These are phyloP conservation scores for Colletotrichum gigasporum DNA, from an alignment of 2,329 filamentous ascomycete genomes.

Conservation along the genomic window DNA sequence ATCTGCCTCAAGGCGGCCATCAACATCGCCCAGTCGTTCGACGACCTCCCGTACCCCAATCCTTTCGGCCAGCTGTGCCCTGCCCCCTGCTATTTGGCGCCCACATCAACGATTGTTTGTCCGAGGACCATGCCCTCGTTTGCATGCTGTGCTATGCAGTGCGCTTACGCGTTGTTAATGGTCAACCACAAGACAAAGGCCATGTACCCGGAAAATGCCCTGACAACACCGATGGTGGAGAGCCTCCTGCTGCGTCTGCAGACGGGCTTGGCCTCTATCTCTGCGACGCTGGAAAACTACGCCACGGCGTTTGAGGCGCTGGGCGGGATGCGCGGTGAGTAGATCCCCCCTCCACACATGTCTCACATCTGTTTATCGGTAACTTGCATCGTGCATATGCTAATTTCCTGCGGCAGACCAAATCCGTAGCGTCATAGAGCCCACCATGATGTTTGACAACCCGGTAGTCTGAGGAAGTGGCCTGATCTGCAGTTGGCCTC, in stretches of 20 bases:
- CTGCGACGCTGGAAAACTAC: constrained; percentile 53
- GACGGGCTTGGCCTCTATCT: constrained; percentile 51
- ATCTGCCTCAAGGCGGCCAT: constrained; percentile 59
- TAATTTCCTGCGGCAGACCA: constrained; percentile 35
- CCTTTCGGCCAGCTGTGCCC: constrained; percentile 46
- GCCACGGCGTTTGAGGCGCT: constrained; percentile 54
- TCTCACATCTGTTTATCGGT: background rate
- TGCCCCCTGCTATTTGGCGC: constrained; percentile 45
- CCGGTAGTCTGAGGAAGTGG: constrained; percentile 10
- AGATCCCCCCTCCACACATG: background rate
- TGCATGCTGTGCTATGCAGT: constrained; percentile 57
- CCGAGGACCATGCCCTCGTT: constrained; percentile 57
- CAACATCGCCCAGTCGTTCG: constrained; percentile 56
- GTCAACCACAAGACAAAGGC: constrained; percentile 51
- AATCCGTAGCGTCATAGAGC: constrained; percentile 36
- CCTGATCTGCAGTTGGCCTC: constrained; percentile 8
- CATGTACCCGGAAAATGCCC: constrained; percentile 41
- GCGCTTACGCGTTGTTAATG: constrained; percentile 54
- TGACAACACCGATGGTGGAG: constrained; percentile 39
- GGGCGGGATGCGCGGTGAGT: constrained; percentile 54
- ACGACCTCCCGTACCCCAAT: constrained; percentile 56
- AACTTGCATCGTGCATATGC: background rate
- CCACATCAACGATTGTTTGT: constrained; percentile 47
- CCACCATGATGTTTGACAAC: constrained; percentile 34
- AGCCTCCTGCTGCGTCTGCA: constrained; percentile 51